Percentiles rank a stretch among this genome's conserved stretches.
These are phyloP conservation scores for Fusarium xyrophilum DNA, from an alignment of 2,329 filamentous ascomycete species.

Conservation along the genomic window DNA sequence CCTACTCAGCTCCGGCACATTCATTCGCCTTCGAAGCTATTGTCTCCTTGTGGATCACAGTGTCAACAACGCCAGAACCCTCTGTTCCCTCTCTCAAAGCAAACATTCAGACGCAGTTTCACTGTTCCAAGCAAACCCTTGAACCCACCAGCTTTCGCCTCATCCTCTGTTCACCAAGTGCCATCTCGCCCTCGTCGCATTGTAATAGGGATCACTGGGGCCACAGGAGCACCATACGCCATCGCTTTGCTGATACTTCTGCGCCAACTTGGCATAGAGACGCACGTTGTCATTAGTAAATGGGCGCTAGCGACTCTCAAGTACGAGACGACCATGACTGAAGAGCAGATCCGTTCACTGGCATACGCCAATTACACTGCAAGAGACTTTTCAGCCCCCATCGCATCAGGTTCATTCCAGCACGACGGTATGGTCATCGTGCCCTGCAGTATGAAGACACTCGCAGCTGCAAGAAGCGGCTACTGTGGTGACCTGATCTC, in stretches of 20 bases:
- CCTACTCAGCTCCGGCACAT: not conserved
- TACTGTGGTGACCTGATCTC: not conserved
- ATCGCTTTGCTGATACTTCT: constrained; percentile 52
- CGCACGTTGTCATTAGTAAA: constrained; percentile 56
- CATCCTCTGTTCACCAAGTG: not conserved
- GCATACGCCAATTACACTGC: constrained; percentile 49
- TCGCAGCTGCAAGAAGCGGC: not conserved
- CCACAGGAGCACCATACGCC: constrained; percentile 54
- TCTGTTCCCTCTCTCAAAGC: not conserved
- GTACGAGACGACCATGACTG: constrained; percentile 53
- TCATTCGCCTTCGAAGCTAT: not conserved
- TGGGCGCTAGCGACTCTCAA: constrained; percentile 57
- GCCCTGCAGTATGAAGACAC: not conserved
- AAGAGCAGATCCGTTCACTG: constrained; percentile 47
- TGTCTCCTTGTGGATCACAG: not conserved
- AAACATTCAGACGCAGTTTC: not conserved
- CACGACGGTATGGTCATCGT: not conserved
- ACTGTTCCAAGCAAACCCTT: not conserved
- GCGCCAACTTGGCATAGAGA: constrained; percentile 53
- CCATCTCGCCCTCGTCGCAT: constrained; percentile 40
- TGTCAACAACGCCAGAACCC: not conserved
- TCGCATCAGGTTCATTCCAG: not conserved
- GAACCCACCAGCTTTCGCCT: not conserved
- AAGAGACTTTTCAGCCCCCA: constrained; percentile 51
- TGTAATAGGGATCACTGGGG: constrained; percentile 58